Evolutionary conservation across 148 eudicot genomes (phyloP), one percentile per base, ranked within the genome.

Genomic region (Drosera capensis): DNA sequence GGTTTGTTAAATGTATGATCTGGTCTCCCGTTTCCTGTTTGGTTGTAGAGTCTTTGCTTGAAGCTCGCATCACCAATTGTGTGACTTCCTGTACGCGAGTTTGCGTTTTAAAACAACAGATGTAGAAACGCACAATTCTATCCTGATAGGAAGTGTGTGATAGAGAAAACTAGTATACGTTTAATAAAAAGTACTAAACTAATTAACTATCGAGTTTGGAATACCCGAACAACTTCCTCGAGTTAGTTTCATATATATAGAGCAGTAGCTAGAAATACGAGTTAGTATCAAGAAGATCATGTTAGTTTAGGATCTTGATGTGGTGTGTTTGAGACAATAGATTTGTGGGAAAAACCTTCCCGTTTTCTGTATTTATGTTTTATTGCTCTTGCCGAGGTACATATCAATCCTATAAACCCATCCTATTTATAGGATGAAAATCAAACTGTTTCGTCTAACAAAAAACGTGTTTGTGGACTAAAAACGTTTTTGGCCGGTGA

Each of bases 31-130:
- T 71, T 72, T 29, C 80, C 74, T 1, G 71, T 51, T 29, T 85
- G 82, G 65, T 70, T 72, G 86, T 85, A 85, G 3, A 85, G 83
- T 71, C 95, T 80, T 54, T 86, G 95, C 60, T 76, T 86, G 81
- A 86, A 80, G 70, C 61, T 71, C 23, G 95, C 63, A 43, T 68
- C 40, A 16, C 95, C 95, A 35, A 86, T 86, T 15, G 86, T 86
- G 77, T 86, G 95, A 41, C 83, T 70, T 44, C 95, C 95, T 86
- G 53, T 20, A 31, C 16, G 17, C 5, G 12, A 42, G n/a, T 34
- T 11, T 5, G 3, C n/a, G n/a, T n/a, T n/a, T n/a, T n/a, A n/a
- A n/a, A n/a, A n/a, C n/a, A n/a, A n/a, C n/a, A n/a, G n/a, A n/a
- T n/a, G n/a, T n/a, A n/a, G n/a, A n/a, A n/a, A n/a, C n/a, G n/a